Evolutionary conservation across 345 rosid species (phyloP).

Genomic region (Excoecaria cochinchinensis): DNA sequence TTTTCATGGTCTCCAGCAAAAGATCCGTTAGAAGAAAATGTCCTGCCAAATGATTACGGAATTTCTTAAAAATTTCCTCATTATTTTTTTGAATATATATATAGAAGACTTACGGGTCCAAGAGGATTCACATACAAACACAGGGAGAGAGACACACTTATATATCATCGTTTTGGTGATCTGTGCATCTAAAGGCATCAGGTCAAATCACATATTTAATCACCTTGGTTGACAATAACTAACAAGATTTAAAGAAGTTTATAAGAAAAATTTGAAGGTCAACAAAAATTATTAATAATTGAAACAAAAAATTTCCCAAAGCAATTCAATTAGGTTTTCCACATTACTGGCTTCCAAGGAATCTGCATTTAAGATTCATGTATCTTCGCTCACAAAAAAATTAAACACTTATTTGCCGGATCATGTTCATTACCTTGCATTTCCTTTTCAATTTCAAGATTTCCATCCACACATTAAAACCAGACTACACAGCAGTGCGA

Average conservation of each 20-base stretch:
- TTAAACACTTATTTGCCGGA: too few species aligned
- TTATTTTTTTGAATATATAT: background rate
- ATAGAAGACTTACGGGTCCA: background rate
- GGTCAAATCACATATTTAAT: too few species aligned
- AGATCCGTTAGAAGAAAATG: conserved; percentile 55
- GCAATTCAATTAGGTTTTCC: background rate
- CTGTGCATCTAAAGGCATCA: background rate
- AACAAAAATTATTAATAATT: too few species aligned
- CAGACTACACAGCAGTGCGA: too few species aligned
- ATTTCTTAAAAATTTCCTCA: background rate
- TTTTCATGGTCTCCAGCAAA: conserved; percentile 46
- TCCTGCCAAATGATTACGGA: conserved; percentile 29
- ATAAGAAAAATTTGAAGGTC: too few species aligned
- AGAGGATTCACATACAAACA: background rate
- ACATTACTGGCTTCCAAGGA: too few species aligned
- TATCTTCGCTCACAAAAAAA: too few species aligned
- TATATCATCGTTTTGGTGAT: background rate
- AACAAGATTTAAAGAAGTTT: too few species aligned
- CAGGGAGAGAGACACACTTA: too few species aligned
- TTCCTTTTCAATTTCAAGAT: background rate
- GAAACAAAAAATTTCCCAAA: too few species aligned
- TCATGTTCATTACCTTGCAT: background rate
- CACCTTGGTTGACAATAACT: too few species aligned
- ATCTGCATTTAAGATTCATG: too few species aligned
- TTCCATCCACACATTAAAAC: background rate